A percentile compares a stretch with the other conserved stretches of the same genome.
These are phyloP conservation scores for Entomophthora muscae DNA, from an alignment of 371 early-diverging fungal genomes.

Conservation along the genomic window DNA sequence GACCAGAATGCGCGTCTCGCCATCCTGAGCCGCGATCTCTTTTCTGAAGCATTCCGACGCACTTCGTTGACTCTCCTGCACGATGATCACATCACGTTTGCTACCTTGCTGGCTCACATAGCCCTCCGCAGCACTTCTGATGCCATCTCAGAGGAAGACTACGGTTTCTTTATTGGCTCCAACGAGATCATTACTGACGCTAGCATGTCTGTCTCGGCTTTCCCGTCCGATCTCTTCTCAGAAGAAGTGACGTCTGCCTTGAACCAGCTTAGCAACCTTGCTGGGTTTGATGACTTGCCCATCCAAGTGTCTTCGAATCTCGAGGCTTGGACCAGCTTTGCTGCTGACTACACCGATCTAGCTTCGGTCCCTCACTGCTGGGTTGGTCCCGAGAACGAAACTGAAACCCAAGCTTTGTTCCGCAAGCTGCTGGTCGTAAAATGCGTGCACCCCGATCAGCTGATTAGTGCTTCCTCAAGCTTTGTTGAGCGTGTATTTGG, in stretches of 20 bases:
- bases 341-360: conserved; percentile 29
- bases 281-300: conserved; percentile 31
- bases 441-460: conserved; percentile 74
- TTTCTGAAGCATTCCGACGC: conserved; percentile 60
- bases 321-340: conserved; percentile 39
- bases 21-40: conserved; percentile 65
- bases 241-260: conserved; percentile 29
- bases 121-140: conserved; percentile 40
- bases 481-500: conserved; percentile 67
- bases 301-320: conserved; percentile 26
- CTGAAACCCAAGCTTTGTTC: conserved; percentile 18
- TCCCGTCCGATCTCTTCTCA: conserved; percentile 28
- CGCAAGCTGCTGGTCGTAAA: conserved; percentile 64
- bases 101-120: conserved; percentile 73
- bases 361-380: conserved; percentile 42
- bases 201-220: conserved; percentile 19
- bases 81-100: conserved; percentile 75
- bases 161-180: conserved; percentile 43
- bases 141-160: conserved; percentile 49
- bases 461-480: conserved; percentile 46
- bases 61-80: conserved; percentile 73
- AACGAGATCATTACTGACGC: conserved; percentile 26
- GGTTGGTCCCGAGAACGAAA: conserved; percentile 16
- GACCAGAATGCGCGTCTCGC: conserved; percentile 56
- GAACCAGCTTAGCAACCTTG: conserved; percentile 27